These are phyloP conservation scores for Bryopsis sp. DNA, from an alignment of 139 green algal genomes.

Conservation along the genomic window DNA sequence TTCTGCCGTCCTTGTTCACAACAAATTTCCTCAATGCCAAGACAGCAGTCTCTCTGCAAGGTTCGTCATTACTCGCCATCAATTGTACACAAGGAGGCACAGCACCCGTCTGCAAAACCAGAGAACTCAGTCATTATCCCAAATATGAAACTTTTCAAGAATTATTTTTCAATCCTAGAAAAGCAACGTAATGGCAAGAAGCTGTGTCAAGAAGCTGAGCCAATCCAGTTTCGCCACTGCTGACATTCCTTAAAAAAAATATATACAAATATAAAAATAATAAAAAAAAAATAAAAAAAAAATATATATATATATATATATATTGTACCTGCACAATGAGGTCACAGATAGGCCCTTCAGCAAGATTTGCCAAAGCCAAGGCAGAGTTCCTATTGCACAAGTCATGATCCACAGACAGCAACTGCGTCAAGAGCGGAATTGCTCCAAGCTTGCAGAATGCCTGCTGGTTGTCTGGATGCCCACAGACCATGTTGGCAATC, in stretches of 20 bases:
- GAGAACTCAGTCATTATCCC: too few species aligned
- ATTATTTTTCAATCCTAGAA: too few species aligned
- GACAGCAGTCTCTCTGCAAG: slow-evolving; percentile 10
- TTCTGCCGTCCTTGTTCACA: not conserved
- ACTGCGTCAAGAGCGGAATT: slow-evolving; percentile 11
- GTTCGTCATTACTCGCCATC: slow-evolving; percentile 11
- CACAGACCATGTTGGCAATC: slow-evolving; percentile 14
- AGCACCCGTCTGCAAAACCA: slow-evolving; percentile 18
- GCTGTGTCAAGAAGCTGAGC: too few species aligned
- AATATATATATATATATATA: too few species aligned
- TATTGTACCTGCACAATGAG: too few species aligned
- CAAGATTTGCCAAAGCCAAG: slow-evolving; percentile 14
- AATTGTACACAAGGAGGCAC: not conserved
- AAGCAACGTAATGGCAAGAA: too few species aligned
- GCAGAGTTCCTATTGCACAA: slow-evolving; percentile 19
- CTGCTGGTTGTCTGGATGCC: not conserved
- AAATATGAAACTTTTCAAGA: too few species aligned
- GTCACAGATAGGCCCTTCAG: slow-evolving; percentile 2
- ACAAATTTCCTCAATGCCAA: slow-evolving; percentile 4
- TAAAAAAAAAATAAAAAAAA: too few species aligned
- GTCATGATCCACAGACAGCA: slow-evolving; percentile 16
- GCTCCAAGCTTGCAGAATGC: not conserved
- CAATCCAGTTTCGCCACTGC: too few species aligned
- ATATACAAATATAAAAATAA: too few species aligned
- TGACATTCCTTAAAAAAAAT: too few species aligned